Base-by-base conservation (phyloP, 2,329 filamentous ascomycete genomes). In the Colletotrichum agaves region DNA sequence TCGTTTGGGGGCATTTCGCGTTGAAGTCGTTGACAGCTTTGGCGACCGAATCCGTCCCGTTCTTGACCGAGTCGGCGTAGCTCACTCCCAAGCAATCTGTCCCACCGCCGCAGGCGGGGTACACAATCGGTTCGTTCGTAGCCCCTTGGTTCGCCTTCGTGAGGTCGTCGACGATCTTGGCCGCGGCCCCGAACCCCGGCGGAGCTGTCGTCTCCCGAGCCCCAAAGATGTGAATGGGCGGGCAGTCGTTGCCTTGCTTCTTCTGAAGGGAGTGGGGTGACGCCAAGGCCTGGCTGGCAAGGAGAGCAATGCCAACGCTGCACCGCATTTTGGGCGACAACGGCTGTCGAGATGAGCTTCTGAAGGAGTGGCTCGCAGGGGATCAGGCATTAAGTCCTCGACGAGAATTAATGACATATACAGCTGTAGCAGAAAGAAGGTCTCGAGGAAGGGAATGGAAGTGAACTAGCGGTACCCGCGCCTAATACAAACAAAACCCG, bases 91-190 rank as follows among this genome's bases (percentile, higher is more conserved):
- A 88, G 71, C 89, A 91, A 0, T 79, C 81, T 1, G 81, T 73
- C 71, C 88, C 84, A 5, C 89, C 89, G 63, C 89, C 89, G 46
- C 88, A 90, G 2, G 90, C 90, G 41, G 90, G 86, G 72, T 89
- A 88, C 43, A 67, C 74, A 69, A 89, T 87, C 17, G 86, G 83
- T 69, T 88, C 86, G 1, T 85, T 78, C 0, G 85, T 87, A 0
- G 85, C 76, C 0, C 85, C 86, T 0, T 84, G 72, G 70, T 86
- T 83, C 3, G 83, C 80, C 35, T 74, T 75, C 3, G 82, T 75
- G 44, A 88, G 80, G 62, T 81, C 76, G 70, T 87, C 81, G 19
- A 89, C 83, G 12, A 88, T 79, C 0, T 80, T 80, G 21, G 78
- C 78, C 2, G 84, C 79, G 0, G 84, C 82, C 8, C 87, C 87